Conservation (phyloP, 164 flowering plant species). For the Aristolochia fimbriata region DNA sequence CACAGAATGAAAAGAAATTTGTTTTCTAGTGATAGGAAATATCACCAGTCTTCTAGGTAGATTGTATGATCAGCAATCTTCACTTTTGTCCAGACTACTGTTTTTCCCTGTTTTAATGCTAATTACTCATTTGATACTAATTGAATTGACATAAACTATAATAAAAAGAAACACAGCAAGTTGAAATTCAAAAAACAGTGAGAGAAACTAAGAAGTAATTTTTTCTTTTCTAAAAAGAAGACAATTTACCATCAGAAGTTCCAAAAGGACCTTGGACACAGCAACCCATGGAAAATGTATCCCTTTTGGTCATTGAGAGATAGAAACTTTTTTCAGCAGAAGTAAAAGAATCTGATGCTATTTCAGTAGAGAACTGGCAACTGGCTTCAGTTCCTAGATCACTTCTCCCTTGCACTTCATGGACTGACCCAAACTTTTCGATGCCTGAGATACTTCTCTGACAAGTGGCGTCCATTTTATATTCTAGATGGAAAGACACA, state of each 20-base stretch:
- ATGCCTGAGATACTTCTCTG: constrained; percentile 10
- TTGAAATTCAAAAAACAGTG: too few species aligned
- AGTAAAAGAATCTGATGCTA: constrained; percentile 13
- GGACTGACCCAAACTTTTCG: constrained; percentile 27
- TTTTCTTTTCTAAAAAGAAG: neutral
- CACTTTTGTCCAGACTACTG: too few species aligned
- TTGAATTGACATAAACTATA: too few species aligned
- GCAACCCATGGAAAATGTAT: constrained; percentile 62
- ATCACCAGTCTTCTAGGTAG: too few species aligned
- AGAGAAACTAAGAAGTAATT: too few species aligned
- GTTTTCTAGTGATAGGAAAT: too few species aligned
- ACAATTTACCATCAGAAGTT: constrained; percentile 46
- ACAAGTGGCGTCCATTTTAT: constrained; percentile 23
- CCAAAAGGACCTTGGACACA: constrained; percentile 51
- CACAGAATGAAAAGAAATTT: neutral
- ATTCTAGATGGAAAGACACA: constrained; percentile 66
- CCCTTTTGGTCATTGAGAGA: constrained; percentile 39
- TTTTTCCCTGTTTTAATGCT: too few species aligned
- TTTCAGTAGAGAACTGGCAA: constrained; percentile 16
- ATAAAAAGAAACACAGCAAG: too few species aligned
- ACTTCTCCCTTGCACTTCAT: constrained; percentile 56
- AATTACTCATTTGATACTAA: too few species aligned
- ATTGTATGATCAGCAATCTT: too few species aligned
- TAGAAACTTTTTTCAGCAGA: constrained; percentile 23
- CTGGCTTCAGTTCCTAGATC: constrained; percentile 16